Base-by-base conservation (phyloP, 2,329 filamentous ascomycete genomes). In the Cladosporium austrohemisphaericum region DNA sequence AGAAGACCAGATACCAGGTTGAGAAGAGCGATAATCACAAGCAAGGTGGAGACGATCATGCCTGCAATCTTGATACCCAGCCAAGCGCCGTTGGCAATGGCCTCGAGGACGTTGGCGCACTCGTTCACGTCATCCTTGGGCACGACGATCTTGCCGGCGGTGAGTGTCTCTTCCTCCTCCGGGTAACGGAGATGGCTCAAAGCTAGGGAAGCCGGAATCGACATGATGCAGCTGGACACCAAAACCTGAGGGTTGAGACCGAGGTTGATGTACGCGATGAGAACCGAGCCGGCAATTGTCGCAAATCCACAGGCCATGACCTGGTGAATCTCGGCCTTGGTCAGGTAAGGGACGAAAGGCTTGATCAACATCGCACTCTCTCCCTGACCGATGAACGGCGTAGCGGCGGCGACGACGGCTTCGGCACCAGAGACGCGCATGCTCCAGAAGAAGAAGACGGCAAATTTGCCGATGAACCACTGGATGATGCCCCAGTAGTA, bases 171-270 rank as follows among this genome's bases (percentile, higher is more conserved):
- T 67, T 95, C 88, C 3, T 82, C 85, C 71, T 95, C 91, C 2
- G 91, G 91, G 67, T 86, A 95, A 50, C 91, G 85, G 60, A 95
- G 77, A 73, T 95, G 95, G 55, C 86, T 92, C 53, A 93, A 84
- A 43, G 90, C 90, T 11, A 96, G 77, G 3, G 89, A 94, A 1
- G 90, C 90, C 0, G 91, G 91, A 56, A 95, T 95, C 60, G 86
- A 91, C 91, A 96, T 96, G 67, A 95, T 90, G 65, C 90, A 95
- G 6, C 87, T 91, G 2, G 88, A 95, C 22, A 95, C 85, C 38
- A 96, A 76, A 3, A 88, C 90, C 66, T 94, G 86, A 1, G 87
- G 76, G 67, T 90, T 93, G 49, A 95, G 76, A 32, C 90, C 90
- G 60, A 95, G 81, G 22, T 76, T 74, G 55, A 95, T 91, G 68